Base-by-base conservation (phyloP, 2,329 filamentous ascomycete species). In the Exserohilum rostratum region DNA sequence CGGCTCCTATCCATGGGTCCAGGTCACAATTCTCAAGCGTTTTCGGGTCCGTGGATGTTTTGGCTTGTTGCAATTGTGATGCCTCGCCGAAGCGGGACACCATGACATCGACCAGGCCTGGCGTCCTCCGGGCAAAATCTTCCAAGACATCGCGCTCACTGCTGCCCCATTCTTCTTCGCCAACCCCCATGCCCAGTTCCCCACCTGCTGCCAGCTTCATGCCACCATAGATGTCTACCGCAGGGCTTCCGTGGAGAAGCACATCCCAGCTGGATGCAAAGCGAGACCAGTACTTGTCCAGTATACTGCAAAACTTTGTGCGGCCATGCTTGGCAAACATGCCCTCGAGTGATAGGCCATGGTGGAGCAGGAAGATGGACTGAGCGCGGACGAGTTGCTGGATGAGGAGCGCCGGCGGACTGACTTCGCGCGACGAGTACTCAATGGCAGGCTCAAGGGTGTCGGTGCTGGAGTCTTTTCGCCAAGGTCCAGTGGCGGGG, bases 91-190 rank as follows among this genome's bases (percentile, higher is more conserved):
- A 98, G 63, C 90, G 88, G 38, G 90, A 92, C 3, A 97, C 92
- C 37, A 97, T 81, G 44, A 98, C 75, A 75, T 99, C 95, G 5
- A 96, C 84, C 34, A 99, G 81, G 0, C 95, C 95, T 46, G 95
- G 88, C 20, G 91, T 90, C 50, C 90, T 83, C 9, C 82, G 83
- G 1, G 91, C 86, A 58, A 96, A 86, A n/a, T 91, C 91, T 74
- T 98, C 93, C 1, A 99, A 80, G 0, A 98, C 93, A 66, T 96
- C 93, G 66, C 93, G 83, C 78, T 98, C 93, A 29, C 92, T 92
- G 71, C 93, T 97, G 4, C 93, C 93, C 73, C 92, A 89, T 50
- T 97, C 91, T 77, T 98, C 95, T 73, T 98, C 95, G 15, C 95
- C 95, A 1, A 98, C 95, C 0, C 95, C 95, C 40, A 97, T 85